Evolutionary conservation across 2,329 filamentous ascomycete species (phyloP).

Genomic region (Xylariaceae sp.): DNA sequence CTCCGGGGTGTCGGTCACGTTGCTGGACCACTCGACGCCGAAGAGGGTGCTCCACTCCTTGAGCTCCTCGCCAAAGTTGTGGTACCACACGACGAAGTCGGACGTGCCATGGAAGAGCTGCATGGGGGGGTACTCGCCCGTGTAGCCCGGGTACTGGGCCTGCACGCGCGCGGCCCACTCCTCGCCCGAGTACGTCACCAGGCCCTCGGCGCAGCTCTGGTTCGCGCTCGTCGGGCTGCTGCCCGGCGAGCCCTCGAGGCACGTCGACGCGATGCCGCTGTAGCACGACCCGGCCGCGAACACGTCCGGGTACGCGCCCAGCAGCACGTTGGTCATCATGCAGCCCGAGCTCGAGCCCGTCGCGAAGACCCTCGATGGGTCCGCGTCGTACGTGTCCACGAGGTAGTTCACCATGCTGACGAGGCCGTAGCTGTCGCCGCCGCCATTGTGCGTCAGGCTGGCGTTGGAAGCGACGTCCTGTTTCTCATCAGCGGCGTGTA

Average conservation of each 20-base stretch:
- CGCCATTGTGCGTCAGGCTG: slow-evolving; percentile 13
- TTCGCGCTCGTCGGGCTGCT: slow-evolving; percentile 16
- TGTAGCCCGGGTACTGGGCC: slow-evolving; percentile 34
- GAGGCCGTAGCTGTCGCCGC: slow-evolving; percentile 15
- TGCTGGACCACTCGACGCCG: slow-evolving; percentile 20
- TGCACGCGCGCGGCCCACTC: slow-evolving; percentile 13
- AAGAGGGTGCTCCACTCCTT: slow-evolving; percentile 36
- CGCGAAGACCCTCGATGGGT: slow-evolving; percentile 12
- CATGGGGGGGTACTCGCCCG: slow-evolving; percentile 35
- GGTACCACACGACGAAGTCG: slow-evolving; percentile 33
- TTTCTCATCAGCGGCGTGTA: background rate
- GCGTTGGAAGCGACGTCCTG: slow-evolving; percentile 13
- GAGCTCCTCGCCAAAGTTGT: slow-evolving; percentile 38
- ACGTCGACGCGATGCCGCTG: slow-evolving; percentile 37
- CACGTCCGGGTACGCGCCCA: slow-evolving; percentile 38
- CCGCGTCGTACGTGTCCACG: slow-evolving; percentile 14
- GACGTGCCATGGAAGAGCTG: slow-evolving; percentile 39
- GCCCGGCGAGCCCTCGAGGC: slow-evolving; percentile 12
- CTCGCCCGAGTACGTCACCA: slow-evolving; percentile 18
- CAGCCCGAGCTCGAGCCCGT: slow-evolving; percentile 17
- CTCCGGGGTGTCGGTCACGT: slow-evolving; percentile 11
- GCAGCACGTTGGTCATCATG: slow-evolving; percentile 28
- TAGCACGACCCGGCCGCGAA: slow-evolving; percentile 37
- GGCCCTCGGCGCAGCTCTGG: slow-evolving; percentile 31
- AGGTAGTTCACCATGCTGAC: slow-evolving; percentile 18